These are phyloP conservation scores for Coemansia sp. DNA, from an alignment of 192 early-diverging fungal genomes.

Conservation along the genomic window DNA sequence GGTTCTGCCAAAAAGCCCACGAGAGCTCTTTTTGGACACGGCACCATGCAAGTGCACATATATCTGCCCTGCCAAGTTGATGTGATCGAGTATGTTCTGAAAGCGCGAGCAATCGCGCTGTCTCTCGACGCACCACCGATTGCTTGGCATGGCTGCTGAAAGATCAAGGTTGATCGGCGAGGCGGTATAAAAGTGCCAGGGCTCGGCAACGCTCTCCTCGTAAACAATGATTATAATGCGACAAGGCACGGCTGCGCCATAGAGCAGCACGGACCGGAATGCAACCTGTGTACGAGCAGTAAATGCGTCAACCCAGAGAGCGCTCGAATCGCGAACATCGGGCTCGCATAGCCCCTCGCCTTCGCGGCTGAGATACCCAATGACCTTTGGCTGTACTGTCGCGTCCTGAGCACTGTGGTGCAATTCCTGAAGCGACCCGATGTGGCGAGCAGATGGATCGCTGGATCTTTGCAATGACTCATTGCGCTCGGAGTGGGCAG, in stretches of 20 bases:
- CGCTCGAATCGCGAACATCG: conserved; percentile 38
- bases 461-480: background rate
- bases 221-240: conserved; percentile 40
- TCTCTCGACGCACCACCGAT: background rate
- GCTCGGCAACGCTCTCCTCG: conserved; percentile 33
- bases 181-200: conserved; percentile 49
- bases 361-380: conserved; percentile 54
- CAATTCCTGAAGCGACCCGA: background rate
- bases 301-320: conserved; percentile 49
- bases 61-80: conserved; percentile 28
- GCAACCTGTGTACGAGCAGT: conserved; percentile 51
- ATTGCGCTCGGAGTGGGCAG: background rate
- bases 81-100: conserved; percentile 29
- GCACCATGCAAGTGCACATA: conserved; percentile 25
- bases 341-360: conserved; percentile 52
- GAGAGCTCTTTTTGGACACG: background rate
- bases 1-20: background rate
- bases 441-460: background rate
- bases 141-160: conserved; percentile 6
- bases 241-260: conserved; percentile 17
- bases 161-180: conserved; percentile 47
- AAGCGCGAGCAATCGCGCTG: conserved; percentile 4
- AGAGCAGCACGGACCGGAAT: conserved; percentile 28
- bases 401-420: background rate
- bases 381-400: conserved; percentile 19